These are phyloP conservation scores for Sphaerulina vaccinii DNA, from an alignment of 2,329 filamentous ascomycete species.

Conservation along the genomic window DNA sequence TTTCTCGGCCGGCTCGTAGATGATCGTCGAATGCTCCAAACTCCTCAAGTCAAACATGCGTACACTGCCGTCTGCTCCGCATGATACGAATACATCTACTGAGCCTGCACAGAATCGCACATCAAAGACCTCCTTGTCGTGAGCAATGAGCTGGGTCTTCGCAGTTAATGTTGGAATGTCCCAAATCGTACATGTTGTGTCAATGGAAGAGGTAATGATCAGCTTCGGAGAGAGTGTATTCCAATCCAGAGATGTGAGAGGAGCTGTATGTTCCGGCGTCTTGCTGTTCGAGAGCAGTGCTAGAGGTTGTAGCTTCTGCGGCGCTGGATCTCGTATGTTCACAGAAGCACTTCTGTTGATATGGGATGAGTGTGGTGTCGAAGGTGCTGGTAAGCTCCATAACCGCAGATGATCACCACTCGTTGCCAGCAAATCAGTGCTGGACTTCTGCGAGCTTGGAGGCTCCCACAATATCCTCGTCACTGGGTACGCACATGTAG, in stretches of 20 bases:
- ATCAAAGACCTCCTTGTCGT: conserved; percentile 98
- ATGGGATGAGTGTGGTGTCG: conserved; percentile 50
- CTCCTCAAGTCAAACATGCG: conserved; percentile 98
- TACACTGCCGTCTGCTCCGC: conserved; percentile 94
- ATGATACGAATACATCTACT: conserved; percentile 98
- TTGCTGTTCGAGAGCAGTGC: conserved; percentile 96
- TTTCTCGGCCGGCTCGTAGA: conserved; percentile 95
- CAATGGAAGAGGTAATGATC: conserved; percentile 98
- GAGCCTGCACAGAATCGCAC: conserved; percentile 97
- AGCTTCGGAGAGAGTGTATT: conserved; percentile 94
- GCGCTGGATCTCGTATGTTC: conserved; percentile 59
- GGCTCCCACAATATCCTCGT: conserved; percentile 95
- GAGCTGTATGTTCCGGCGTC: conserved; percentile 95
- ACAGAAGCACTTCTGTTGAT: conserved; percentile 65
- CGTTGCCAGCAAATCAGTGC: conserved; percentile 89
- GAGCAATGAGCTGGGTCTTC: conserved; percentile 96
- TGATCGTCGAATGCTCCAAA: conserved; percentile 96
- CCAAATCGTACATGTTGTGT: conserved; percentile 99
- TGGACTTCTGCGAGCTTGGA: conserved; percentile 89
- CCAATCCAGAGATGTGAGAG: conserved; percentile 95
- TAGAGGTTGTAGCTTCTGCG: conserved; percentile 83
- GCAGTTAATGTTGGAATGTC: conserved; percentile 96
- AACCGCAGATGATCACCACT: conserved; percentile 91
- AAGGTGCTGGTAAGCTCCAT: conserved; percentile 74
- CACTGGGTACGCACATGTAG: conserved; percentile 95